Percentiles rank a stretch among this genome's conserved stretches.
Conservation (phyloP, 257 asterid genomes). For the Salvia splendens region DNA sequence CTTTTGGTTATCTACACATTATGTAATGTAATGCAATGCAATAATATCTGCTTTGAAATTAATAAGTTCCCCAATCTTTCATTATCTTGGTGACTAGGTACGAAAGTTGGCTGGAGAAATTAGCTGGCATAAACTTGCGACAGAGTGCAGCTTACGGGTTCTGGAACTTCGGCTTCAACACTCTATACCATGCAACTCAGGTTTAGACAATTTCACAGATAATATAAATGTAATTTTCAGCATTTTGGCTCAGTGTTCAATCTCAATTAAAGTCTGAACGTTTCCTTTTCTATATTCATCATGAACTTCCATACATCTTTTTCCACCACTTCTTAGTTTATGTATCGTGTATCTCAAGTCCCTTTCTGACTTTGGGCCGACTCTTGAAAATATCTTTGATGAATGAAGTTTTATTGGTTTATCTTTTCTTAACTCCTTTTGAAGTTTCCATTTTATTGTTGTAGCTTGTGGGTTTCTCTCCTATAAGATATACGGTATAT, state of each 20-base stretch:
- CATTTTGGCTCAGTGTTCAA: constrained; percentile 9
- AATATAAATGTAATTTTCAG: constrained; percentile 10
- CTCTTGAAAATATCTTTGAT: not conserved
- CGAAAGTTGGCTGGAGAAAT: constrained; percentile 67
- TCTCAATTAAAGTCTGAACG: not conserved
- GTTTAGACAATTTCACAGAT: constrained; percentile 43
- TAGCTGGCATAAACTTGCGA: constrained; percentile 79
- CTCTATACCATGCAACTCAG: constrained; percentile 90
- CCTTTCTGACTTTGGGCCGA: constrained; percentile 9
- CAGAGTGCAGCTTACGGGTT: constrained; percentile 97
- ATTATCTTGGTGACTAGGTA: constrained; percentile 51
- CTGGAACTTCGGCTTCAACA: constrained; percentile 90
- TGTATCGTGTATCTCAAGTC: not conserved
- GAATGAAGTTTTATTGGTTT: not conserved
- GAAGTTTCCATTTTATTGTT: constrained; percentile 9
- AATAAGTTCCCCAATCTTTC: constrained; percentile 15
- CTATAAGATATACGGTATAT: not conserved
- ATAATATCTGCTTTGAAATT: constrained; percentile 24
- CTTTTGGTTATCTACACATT: constrained; percentile 9
- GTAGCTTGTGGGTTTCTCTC: constrained; percentile 13
- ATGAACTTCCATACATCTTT: constrained; percentile 2
- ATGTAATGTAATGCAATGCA: not conserved
- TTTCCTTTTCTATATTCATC: constrained; percentile 10
- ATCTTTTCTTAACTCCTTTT: not conserved
- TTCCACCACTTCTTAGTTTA: not conserved